Conservation (phyloP, 2,329 filamentous ascomycete species). For the Pseudogymnoascus sp. region DNA sequence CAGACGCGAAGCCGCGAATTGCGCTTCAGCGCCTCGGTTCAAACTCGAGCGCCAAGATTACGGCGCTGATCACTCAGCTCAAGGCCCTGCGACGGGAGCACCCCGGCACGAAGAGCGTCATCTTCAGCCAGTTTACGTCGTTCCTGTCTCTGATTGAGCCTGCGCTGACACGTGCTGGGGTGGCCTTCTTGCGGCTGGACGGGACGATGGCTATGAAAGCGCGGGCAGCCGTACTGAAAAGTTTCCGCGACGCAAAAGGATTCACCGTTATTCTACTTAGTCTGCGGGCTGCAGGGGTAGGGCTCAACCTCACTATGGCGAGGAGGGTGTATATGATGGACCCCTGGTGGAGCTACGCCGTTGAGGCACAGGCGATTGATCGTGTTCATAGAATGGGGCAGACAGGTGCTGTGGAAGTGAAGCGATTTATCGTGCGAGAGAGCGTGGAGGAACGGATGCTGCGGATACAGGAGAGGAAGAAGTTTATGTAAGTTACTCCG, state of each 20-base stretch:
- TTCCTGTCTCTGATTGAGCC: slow-evolving; percentile 88
- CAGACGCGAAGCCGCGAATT: slow-evolving; percentile 42
- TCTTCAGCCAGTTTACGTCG: slow-evolving; percentile 96
- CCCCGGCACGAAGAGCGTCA: slow-evolving; percentile 73
- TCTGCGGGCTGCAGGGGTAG: slow-evolving; percentile 84
- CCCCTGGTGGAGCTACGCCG: slow-evolving; percentile 97
- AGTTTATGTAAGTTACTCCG: slow-evolving; percentile 66
- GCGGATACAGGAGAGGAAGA: slow-evolving; percentile 88
- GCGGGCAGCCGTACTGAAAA: slow-evolving; percentile 65
- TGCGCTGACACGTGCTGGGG: slow-evolving; percentile 61
- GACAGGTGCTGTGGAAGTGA: slow-evolving; percentile 73
- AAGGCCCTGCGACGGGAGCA: slow-evolving; percentile 57
- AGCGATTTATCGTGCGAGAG: slow-evolving; percentile 77
- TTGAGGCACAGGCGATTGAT: slow-evolving; percentile 96
- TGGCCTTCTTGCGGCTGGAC: slow-evolving; percentile 80
- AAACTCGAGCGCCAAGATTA: slow-evolving; percentile 80
- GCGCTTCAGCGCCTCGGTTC: slow-evolving; percentile 52
- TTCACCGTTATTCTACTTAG: slow-evolving; percentile 75
- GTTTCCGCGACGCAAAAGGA: slow-evolving; percentile 56
- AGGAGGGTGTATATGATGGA: slow-evolving; percentile 98
- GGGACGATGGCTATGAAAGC: slow-evolving; percentile 82
- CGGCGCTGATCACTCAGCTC: slow-evolving; percentile 67
- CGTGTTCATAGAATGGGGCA: slow-evolving; percentile 97
- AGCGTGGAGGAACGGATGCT: slow-evolving; percentile 97
- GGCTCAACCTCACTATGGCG: slow-evolving; percentile 83